A percentile compares a stretch with the other conserved stretches of the same genome.
Conservation (phyloP, 2,329 filamentous ascomycete species). For the Diplodia mutila region DNA sequence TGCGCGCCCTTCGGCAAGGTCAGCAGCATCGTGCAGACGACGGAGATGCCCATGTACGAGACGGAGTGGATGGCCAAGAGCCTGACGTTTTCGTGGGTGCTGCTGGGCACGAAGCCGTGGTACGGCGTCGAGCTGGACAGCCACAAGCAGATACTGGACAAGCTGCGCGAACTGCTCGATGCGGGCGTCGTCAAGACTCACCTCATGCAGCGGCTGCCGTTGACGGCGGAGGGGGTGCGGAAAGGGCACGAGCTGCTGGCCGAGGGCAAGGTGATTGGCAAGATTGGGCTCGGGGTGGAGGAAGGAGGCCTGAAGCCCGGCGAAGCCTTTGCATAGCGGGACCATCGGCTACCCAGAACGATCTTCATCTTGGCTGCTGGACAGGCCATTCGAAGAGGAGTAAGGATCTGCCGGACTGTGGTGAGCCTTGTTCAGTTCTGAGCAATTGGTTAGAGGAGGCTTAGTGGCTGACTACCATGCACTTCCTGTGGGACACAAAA, state of each 20-base stretch:
- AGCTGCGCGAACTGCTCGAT: conserved; percentile 42
- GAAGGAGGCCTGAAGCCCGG: conserved; percentile 33
- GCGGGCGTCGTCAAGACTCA: conserved; percentile 45
- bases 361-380: not conserved
- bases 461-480: not conserved
- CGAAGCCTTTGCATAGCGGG: not conserved
- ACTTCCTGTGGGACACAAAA: not conserved
- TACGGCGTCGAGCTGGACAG: conserved; percentile 45
- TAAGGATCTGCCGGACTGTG: not conserved
- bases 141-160: conserved; percentile 46
- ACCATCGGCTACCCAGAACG: not conserved
- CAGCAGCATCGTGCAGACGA: conserved; percentile 51
- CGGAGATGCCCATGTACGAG: conserved; percentile 49
- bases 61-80: conserved; percentile 53
- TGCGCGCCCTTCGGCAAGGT: conserved; percentile 51
- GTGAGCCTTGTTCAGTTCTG: not conserved
- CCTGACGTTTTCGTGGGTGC: conserved; percentile 48
- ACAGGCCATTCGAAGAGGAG: not conserved
- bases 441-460: not conserved
- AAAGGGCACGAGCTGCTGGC: conserved; percentile 48
- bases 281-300: conserved; percentile 39
- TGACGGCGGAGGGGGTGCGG: conserved; percentile 45
- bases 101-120: conserved; percentile 48
- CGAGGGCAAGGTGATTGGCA: conserved; percentile 43
- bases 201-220: conserved; percentile 41